Conservation (phyloP, 164 flowering plant species). For the Aristolochia contorta region DNA sequence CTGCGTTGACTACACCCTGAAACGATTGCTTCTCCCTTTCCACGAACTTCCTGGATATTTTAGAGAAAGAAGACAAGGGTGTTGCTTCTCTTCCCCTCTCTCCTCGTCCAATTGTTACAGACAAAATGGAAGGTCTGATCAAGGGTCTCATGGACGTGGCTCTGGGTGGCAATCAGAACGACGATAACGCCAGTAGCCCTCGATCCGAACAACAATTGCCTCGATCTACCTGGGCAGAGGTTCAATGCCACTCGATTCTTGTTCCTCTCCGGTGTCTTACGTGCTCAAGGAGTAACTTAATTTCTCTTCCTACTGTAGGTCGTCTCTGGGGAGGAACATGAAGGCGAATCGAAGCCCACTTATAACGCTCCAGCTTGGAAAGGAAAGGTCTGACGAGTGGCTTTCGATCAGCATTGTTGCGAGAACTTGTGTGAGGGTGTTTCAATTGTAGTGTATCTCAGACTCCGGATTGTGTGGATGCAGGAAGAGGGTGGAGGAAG, state of each 20-base stretch:
- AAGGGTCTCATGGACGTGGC: conserved; percentile 71
- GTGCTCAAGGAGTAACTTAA: neutral
- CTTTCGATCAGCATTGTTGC: neutral
- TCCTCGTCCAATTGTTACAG: no score
- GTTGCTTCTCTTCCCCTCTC: no score
- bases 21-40: no score
- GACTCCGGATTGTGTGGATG: neutral
- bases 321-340: conserved; percentile 40
- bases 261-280: neutral
- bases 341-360: conserved; percentile 7
- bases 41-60: no score
- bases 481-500: conserved; percentile 30
- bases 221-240: conserved; percentile 91
- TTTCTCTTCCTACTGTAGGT: conserved; percentile 30
- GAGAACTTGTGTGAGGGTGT: neutral
- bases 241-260: conserved; percentile 4
- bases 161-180: conserved; percentile 21
- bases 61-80: no score
- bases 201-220: conserved; percentile 43
- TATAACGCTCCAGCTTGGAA: conserved; percentile 11
- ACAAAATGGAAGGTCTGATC: conserved; percentile 69
- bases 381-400: conserved; percentile 20
- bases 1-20: no score
- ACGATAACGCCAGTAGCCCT: conserved; percentile 12
- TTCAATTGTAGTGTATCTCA: neutral